Evolutionary conservation across 257 asterid genomes (phyloP), one percentile per base, ranked within the genome.

Genomic region (Solanum appendiculatum): DNA sequence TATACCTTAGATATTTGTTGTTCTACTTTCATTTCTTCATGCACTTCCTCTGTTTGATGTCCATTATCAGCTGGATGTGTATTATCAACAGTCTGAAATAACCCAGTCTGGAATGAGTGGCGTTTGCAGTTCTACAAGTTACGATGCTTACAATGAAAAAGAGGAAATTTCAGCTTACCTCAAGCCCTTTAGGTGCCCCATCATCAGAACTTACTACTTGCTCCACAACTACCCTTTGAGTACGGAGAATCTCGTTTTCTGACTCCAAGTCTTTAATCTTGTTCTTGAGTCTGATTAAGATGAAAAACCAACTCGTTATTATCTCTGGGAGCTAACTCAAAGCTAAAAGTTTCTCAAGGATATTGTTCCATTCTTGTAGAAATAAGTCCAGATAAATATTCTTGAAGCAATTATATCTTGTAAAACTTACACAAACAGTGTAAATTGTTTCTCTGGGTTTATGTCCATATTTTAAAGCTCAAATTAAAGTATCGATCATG

Each of bases 231-330:
- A 90, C 89, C 66, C 91, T 94, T 91, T 92, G 93, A 86, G 90
- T 92, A 78, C 84, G 93, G 34, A 96, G 96, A 86, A 85, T 48
- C 87, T 91, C 92, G 87, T 94, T 96, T 88, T 96, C 99, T 40
- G 94, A 89, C 91, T 96, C 98, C 93, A 95, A 90, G 70, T 91
- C 96, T 82, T 83, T 91, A 86, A 96, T 93, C 92, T 91, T 93
- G 88, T 85, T 93, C 89, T 89, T 94, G 88, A 96, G 92, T 82
- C 99, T 96, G 94, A 60, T 29, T 87, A 33, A 36, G 74, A 85
- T 56, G 44, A 20, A 29, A 81, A 81, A 46, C 4, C 68, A 90
- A 36, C 87, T 51, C 6, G 27, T 48, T 48, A 31, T 81, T 81
- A 81, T 46, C 68, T 48, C 44, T 31, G 85, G 25, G 39, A 81